Percentiles rank a stretch among this genome's conserved stretches.
Evolutionary conservation across 495 filamentous ascomycete species (phyloP).

Genomic region (Beverwykella pulmonaria): DNA sequence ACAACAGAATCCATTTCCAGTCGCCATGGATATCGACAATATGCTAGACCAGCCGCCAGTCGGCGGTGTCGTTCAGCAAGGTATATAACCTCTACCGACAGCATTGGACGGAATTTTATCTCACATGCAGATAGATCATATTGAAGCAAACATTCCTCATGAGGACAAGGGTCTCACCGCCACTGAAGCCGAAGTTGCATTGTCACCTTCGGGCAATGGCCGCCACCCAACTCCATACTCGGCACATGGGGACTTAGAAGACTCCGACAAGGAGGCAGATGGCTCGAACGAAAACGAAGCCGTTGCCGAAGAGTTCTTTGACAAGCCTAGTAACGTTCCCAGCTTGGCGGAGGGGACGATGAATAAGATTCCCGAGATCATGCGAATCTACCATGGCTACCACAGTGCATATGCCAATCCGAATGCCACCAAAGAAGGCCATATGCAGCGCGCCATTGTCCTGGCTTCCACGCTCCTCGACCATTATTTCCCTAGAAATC

Average conservation of each 20-base stretch:
- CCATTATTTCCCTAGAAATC: constrained; percentile 4
- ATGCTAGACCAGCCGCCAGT: background rate
- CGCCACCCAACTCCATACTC: background rate
- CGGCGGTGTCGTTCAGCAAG: background rate
- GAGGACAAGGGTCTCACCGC: background rate
- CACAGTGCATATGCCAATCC: background rate
- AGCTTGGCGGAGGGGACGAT: background rate
- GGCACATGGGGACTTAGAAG: background rate
- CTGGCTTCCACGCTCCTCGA: constrained; percentile 1
- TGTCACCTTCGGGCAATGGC: background rate
- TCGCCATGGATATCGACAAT: background rate
- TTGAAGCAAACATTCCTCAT: background rate
- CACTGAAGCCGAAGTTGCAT: background rate
- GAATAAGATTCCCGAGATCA: constrained; percentile 6
- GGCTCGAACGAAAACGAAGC: background rate
- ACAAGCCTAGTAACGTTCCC: background rate
- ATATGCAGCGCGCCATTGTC: background rate
- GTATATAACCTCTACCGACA: background rate
- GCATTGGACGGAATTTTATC: background rate
- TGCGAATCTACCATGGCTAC: background rate
- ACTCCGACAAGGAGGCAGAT: background rate
- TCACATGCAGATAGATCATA: background rate
- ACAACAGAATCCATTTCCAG: background rate
- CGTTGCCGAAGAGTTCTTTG: background rate
- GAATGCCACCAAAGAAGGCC: background rate